Evolutionary conservation across 1,284 basidiomycete species (phyloP).

Genomic region (Hemileia vastatrix): DNA sequence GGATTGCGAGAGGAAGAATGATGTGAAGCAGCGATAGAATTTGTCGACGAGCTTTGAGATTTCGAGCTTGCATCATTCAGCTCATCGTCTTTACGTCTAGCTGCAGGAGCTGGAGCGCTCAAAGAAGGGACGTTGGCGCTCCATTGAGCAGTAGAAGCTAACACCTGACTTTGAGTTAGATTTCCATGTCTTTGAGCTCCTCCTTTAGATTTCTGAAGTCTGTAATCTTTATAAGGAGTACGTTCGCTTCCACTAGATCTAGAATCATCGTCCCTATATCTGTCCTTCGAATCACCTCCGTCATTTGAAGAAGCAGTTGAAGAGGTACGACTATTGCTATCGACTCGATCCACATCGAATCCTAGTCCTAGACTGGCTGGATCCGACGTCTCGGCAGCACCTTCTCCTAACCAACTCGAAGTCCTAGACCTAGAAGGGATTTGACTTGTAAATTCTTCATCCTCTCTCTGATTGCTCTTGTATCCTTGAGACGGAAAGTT

Average conservation of each 20-base stretch:
- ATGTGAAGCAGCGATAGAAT: not conserved
- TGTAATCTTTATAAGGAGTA: constrained; percentile 13
- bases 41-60: not conserved
- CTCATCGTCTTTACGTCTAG: constrained; percentile 18
- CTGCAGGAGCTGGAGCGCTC: constrained; percentile 29
- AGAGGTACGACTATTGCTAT: not conserved
- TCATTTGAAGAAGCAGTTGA: not conserved
- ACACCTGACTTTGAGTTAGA: not conserved
- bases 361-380: constrained; percentile 23
- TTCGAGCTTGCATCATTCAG: not conserved
- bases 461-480: not conserved
- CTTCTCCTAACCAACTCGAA: constrained; percentile 5
- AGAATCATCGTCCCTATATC: not conserved
- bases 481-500: not conserved
- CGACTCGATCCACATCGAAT: constrained; percentile 8
- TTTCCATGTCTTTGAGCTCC: not conserved
- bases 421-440: not conserved
- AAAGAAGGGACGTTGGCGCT: constrained; percentile 27
- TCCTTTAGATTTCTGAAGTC: constrained; percentile 1
- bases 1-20: not conserved
- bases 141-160: constrained; percentile 25
- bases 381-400: constrained; percentile 1
- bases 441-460: not conserved
- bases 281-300: not conserved
- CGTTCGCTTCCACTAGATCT: constrained; percentile 1